A percentile compares a stretch with the other conserved stretches of the same genome.
Evolutionary conservation across 352 stramenopile genomes (phyloP).

Genomic region (Heterotrichella gracilis): DNA sequence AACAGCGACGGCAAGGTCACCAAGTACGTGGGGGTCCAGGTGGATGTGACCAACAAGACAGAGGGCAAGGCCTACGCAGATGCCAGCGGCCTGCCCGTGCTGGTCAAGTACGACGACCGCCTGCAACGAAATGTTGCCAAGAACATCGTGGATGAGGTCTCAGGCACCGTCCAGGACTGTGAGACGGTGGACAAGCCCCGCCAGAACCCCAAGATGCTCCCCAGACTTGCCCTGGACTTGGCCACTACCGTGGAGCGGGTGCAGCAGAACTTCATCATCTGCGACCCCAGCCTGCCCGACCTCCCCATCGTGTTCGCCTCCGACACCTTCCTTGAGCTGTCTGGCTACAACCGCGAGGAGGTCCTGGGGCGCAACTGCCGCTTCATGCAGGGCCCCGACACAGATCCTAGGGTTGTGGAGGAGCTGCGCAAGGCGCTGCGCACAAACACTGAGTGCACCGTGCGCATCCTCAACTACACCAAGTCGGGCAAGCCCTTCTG

Average conservation of each 20-base stretch:
- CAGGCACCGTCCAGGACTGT: too few relatives aligned
- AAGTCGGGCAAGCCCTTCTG: slow-evolving; percentile 20
- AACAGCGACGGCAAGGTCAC: slow-evolving; percentile 9
- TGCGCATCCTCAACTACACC: slow-evolving; percentile 20
- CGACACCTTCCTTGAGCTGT: slow-evolving; percentile 35
- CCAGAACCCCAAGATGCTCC: too few relatives aligned
- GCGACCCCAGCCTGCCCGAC: slow-evolving; percentile 32
- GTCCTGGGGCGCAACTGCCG: slow-evolving; percentile 47
- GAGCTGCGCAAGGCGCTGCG: slow-evolving; percentile 35
- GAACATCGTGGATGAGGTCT: too few relatives aligned
- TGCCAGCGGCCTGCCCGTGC: too few relatives aligned
- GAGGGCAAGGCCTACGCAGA: too few relatives aligned
- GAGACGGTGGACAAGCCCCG: too few relatives aligned
- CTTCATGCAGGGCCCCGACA: slow-evolving; percentile 44
- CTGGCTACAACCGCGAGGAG: slow-evolving; percentile 37
- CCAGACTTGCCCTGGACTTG: too few relatives aligned
- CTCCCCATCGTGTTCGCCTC: slow-evolving; percentile 34
- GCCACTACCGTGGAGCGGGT: too few relatives aligned
- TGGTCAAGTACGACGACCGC: too few relatives aligned
- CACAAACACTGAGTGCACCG: slow-evolving; percentile 21
- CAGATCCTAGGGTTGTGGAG: slow-evolving; percentile 35
- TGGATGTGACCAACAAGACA: neutral
- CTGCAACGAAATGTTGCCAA: too few relatives aligned
- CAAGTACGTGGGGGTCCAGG: slow-evolving; percentile 13
- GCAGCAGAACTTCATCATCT: slow-evolving; percentile 44